Base-by-base conservation (phyloP, 129 eudicot species). In the Flaveria robusta region DNA sequence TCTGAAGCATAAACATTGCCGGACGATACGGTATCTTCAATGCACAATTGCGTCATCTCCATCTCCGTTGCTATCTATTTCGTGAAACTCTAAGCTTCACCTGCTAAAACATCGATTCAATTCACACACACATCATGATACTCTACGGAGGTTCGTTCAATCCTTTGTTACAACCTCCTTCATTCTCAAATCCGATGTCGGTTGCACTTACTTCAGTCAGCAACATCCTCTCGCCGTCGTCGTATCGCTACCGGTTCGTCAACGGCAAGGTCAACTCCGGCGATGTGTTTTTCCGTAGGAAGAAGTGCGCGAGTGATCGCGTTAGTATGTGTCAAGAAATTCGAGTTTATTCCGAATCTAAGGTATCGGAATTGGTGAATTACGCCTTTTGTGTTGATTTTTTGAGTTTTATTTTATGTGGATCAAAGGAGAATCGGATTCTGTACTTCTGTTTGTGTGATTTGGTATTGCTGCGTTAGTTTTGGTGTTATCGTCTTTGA, bases 291-390 rank as follows among this genome's bases (percentile, higher is more conserved):
- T 72, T 22, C 0, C 55, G 1, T 34, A 31, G 34, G 55, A 37
- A 16, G 49, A 79, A 34, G 22, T 14, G 55, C 19, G 34, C 22
- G 26, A 72, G 82, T 8, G 77, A 60, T 47, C 71, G 71, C 46
- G 52, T 70, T 11, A 5, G 18, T 45, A 26, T 54, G 68, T 39
- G 43, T 55, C 46, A 43, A 56, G 50, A 45, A 71, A 60, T 70
- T 69, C 76, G 76, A 70, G 82, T 23, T 59, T 70, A 31, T 70
- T 71, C 77, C 8, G 77, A 78, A 70, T 71, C 64, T 49, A 78
- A 78, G 82, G 82, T 78, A 70, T 47, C 65, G 9, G 65, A 62
- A 54, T n/a, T 9, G 5, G 20, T 18, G 60, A 29, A 14, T 69
- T 46, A 18, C n/a, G 22, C 47, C 7, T 62, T 24, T 77, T 56